phyloP scores from a whole-genome alignment of 2,329 filamentous ascomycete species.

The Thyridium curvatum region DNA sequence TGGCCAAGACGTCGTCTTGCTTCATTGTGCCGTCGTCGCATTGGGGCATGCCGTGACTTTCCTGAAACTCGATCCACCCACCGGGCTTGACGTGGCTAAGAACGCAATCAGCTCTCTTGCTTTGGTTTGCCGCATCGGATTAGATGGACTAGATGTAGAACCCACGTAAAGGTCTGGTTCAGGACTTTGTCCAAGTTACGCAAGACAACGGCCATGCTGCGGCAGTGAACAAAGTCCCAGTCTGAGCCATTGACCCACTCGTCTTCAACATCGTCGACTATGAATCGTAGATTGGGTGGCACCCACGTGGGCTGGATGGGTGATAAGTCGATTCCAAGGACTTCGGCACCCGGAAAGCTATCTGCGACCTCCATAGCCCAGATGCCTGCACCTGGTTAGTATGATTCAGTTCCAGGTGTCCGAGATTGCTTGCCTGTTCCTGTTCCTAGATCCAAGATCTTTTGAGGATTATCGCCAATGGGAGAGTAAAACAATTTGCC shows the following conservation, averaged over 20 bases:
- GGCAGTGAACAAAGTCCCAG: slow-evolving; percentile 52
- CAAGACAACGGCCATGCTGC: slow-evolving; percentile 42
- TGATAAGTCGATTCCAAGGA: slow-evolving; percentile 35
- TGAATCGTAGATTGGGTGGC: slow-evolving; percentile 54
- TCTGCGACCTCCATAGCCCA: slow-evolving; percentile 25
- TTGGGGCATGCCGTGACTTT: slow-evolving; percentile 31
- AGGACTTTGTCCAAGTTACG: slow-evolving; percentile 44
- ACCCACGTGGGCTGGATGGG: slow-evolving; percentile 42
- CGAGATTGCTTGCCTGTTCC: slow-evolving; percentile 4
- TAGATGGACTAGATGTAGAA: slow-evolving; percentile 3
- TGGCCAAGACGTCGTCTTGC: slow-evolving; percentile 27
- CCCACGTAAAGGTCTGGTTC: slow-evolving; percentile 25
- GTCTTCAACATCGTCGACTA: slow-evolving; percentile 54
- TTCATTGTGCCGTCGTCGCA: slow-evolving; percentile 39
- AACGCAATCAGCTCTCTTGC: not conserved
- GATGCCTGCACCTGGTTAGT: no score
- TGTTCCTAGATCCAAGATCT: slow-evolving; percentile 7
- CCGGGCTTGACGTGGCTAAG: slow-evolving; percentile 33
- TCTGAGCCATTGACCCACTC: slow-evolving; percentile 47
- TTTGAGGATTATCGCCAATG: slow-evolving; percentile 2
- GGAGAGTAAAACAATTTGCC: not conserved
- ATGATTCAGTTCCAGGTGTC: not conserved
- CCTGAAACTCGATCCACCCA: slow-evolving; percentile 46
- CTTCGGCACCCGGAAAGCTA: slow-evolving; percentile 29
- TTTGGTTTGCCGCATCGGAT: no score